Evolutionary conservation across 306 rosid species (phyloP).

Genomic region (Malus asiatica): DNA sequence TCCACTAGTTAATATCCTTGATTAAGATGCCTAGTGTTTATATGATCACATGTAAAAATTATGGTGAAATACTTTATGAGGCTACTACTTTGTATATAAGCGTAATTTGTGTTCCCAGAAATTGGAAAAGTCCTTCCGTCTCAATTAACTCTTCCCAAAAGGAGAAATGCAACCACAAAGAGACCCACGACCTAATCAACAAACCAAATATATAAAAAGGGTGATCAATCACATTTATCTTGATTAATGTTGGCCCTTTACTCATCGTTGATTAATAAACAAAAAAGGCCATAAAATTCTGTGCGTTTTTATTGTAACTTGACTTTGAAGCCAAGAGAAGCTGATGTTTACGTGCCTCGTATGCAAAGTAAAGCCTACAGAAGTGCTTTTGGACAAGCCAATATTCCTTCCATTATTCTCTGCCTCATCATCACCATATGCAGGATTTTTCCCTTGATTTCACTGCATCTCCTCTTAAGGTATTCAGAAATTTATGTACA

Average conservation of each 20-base stretch:
- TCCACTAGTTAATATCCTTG: neutral
- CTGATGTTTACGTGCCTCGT: constrained; percentile 47
- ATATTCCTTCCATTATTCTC: neutral
- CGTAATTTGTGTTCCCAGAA: neutral
- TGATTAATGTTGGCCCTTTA: constrained; percentile 5
- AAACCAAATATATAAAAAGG: neutral
- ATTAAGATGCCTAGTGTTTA: neutral
- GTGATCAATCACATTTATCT: constrained; percentile 8
- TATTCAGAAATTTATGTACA: neutral
- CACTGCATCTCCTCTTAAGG: neutral
- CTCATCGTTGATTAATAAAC: constrained; percentile 8
- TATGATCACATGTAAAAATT: neutral
- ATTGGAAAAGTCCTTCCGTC: constrained; percentile 23
- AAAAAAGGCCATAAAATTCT: constrained; percentile 8
- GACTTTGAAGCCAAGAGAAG: constrained; percentile 61
- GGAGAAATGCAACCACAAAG: constrained; percentile 36
- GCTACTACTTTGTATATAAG: neutral
- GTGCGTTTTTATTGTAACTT: constrained; percentile 33
- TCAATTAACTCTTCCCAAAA: constrained; percentile 20
- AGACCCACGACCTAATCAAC: constrained; percentile 9
- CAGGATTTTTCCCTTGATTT: constrained; percentile 7
- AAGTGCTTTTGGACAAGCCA: constrained; percentile 23
- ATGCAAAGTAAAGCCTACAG: constrained; percentile 40
- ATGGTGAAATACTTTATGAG: neutral
- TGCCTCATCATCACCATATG: constrained; percentile 7